These are phyloP conservation scores for Alloascoidea africana DNA, from an alignment of 805 yeast genomes.

Conservation along the genomic window DNA sequence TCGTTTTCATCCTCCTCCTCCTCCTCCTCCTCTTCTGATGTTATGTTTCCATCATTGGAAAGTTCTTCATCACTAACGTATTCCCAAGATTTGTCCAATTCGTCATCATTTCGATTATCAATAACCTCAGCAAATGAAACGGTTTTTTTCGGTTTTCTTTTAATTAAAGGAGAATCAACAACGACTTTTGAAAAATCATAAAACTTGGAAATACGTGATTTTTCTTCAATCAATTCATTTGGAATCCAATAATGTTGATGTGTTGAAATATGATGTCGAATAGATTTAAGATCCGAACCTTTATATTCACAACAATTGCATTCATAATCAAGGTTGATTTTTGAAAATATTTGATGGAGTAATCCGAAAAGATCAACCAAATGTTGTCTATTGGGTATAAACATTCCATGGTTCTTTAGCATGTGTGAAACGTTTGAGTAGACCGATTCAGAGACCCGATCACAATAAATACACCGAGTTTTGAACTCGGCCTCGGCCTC, in stretches of 20 bases:
- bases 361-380: constrained; percentile 58
- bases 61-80: constrained; percentile 14
- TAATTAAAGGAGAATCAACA: constrained; percentile 43
- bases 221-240: constrained; percentile 69
- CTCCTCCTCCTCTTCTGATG: too few species aligned
- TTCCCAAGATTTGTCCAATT: constrained; percentile 20
- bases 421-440: constrained; percentile 61
- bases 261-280: constrained; percentile 72
- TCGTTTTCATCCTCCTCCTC: too few species aligned
- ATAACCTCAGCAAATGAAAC: constrained; percentile 14
- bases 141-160: constrained; percentile 16
- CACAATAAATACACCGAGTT: constrained; percentile 15
- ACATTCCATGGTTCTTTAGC: constrained; percentile 70
- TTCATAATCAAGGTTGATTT: constrained; percentile 67
- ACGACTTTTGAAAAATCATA: too few species aligned
- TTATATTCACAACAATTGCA: constrained; percentile 74
- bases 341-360: constrained; percentile 60
- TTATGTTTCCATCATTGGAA: too few species aligned
- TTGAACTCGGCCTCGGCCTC: neutral
- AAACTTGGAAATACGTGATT: constrained; percentile 58
- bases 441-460: constrained; percentile 32
- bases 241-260: constrained; percentile 86
- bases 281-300: constrained; percentile 75
- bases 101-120: constrained; percentile 19
- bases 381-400: constrained; percentile 72